These are phyloP conservation scores for Nectriaceae sp. DNA, from an alignment of 2,329 filamentous ascomycete species.

Conservation along the genomic window DNA sequence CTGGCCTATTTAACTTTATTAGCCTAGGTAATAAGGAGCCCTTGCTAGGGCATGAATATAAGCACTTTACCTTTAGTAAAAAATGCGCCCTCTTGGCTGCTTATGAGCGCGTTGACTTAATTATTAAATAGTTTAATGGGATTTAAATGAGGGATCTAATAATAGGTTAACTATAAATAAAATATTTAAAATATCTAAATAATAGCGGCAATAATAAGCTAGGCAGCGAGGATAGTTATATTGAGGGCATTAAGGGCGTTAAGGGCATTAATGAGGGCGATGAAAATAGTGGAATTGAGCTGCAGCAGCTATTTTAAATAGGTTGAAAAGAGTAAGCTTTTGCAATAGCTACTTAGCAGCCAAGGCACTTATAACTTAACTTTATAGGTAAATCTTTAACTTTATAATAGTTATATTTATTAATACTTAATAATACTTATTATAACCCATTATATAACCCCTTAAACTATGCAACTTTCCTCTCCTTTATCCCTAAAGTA, in stretches of 20 bases:
- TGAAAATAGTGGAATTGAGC: neutral
- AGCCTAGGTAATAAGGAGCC: neutral
- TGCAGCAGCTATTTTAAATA: neutral
- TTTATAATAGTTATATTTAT: neutral
- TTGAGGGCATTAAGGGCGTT: no score
- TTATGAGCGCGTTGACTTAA: neutral
- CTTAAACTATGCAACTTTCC: neutral
- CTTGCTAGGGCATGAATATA: neutral
- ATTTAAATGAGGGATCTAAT: neutral
- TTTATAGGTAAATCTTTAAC: neutral
- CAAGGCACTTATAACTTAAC: no score
- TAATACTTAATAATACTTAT: neutral
- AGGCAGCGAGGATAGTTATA: neutral
- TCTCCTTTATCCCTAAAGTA: neutral
- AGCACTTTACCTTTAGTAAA: no score
- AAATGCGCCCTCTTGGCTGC: neutral
- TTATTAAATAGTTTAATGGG: neutral
- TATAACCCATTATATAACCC: neutral
- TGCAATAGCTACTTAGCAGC: neutral
- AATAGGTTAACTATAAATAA: neutral
- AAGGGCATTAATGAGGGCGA: neutral
- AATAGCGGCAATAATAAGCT: neutral
- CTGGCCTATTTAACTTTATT: conserved; percentile 3
- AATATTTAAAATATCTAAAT: neutral
- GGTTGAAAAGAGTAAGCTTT: neutral